Evolutionary conservation across 2,329 filamentous ascomycete species (phyloP).

Genomic region (Cadophora luteo-olivacea): DNA sequence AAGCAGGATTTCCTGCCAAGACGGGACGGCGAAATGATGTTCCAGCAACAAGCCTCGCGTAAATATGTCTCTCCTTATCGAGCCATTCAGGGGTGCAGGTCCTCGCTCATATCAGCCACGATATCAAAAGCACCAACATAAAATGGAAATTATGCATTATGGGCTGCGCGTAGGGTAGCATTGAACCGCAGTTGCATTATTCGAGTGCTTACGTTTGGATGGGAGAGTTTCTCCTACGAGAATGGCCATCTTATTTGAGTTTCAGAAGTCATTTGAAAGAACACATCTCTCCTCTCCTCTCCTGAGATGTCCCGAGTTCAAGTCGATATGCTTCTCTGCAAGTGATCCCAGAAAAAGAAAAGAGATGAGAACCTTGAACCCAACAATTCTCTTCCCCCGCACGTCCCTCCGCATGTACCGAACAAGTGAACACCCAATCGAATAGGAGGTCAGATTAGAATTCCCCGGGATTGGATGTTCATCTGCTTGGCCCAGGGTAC

Average conservation of each 20-base stretch:
- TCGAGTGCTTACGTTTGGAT: background rate
- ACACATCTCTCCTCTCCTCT: background rate
- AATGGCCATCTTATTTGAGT: background rate
- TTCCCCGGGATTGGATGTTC: constrained; percentile 7
- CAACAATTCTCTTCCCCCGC: background rate
- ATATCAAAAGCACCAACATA: constrained; percentile 5
- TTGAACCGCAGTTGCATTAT: constrained; percentile 5
- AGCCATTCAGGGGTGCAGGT: constrained; percentile 5
- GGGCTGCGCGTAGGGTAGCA: background rate
- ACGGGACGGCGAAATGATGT: background rate
- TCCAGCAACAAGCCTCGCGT: constrained; percentile 3
- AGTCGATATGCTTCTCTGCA: background rate
- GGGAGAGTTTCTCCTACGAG: background rate
- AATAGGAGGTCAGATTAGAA: constrained; percentile 17
- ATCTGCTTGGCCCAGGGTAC: constrained; percentile 4
- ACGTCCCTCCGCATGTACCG: constrained; percentile 16
- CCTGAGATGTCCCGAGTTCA: background rate
- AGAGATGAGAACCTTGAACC: background rate
- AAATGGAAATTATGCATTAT: constrained; percentile 4
- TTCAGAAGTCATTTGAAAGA: background rate
- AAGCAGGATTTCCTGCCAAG: constrained; percentile 18
- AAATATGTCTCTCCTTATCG: constrained; percentile 5
- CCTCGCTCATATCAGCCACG: background rate
- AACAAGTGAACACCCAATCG: constrained; percentile 3
- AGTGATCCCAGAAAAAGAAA: background rate